phyloP scores from a whole-genome alignment of 2,329 filamentous ascomycete species.

The Paecilomyces variotii region DNA sequence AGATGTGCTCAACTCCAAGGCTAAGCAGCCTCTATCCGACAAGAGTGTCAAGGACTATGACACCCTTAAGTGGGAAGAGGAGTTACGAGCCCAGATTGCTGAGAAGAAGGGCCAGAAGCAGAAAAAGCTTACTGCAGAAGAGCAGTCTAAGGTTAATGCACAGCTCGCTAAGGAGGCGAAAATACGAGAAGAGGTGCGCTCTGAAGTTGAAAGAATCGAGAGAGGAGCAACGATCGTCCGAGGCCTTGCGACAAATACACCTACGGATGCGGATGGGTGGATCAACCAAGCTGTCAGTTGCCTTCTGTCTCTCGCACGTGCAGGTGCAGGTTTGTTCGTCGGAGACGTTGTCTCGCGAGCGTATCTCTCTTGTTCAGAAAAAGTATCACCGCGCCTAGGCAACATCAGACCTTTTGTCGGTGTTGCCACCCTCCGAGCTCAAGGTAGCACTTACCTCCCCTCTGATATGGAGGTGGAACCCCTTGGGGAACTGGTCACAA shows the following conservation, averaged over 20 bases:
- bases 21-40: constrained; percentile 59
- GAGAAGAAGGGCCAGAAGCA: constrained; percentile 78
- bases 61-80: constrained; percentile 93
- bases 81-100: constrained; percentile 78
- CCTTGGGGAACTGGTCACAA: constrained; percentile 72
- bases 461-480: constrained; percentile 67
- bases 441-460: constrained; percentile 65
- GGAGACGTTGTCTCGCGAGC: constrained; percentile 70
- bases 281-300: constrained; percentile 72
- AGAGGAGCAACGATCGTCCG: constrained; percentile 81
- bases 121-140: constrained; percentile 84
- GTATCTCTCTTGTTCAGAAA: constrained; percentile 71
- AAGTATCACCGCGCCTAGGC: constrained; percentile 66
- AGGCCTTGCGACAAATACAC: constrained; percentile 74
- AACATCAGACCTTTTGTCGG: constrained; percentile 74
- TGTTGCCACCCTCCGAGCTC: constrained; percentile 72
- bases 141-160: constrained; percentile 80
- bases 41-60: constrained; percentile 96
- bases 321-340: constrained; percentile 72
- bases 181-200: constrained; percentile 65
- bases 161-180: constrained; percentile 80
- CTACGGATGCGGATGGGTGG: constrained; percentile 83
- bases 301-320: constrained; percentile 61
- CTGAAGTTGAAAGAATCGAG: constrained; percentile 61
- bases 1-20: constrained; percentile 81